Evolutionary conservation across 768 basidiomycete species (phyloP).

Genomic region (Termitomyces sp.): DNA sequence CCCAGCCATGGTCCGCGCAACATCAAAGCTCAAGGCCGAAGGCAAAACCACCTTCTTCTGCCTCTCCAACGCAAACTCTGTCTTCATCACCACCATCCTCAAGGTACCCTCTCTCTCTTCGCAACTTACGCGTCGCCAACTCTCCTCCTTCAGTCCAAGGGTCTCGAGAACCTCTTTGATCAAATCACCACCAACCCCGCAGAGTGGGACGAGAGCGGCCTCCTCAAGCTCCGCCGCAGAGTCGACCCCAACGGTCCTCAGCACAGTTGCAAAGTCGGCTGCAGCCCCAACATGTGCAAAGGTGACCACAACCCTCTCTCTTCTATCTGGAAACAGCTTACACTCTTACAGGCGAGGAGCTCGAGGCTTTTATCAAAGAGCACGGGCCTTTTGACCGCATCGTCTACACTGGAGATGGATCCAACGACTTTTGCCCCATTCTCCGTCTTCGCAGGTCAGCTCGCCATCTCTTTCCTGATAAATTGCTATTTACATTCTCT

Average conservation of each 20-base stretch:
- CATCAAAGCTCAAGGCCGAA: conserved; percentile 68
- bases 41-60: conserved; percentile 79
- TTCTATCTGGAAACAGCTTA: neutral
- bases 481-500: neutral
- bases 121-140: neutral
- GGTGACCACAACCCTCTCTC: conserved; percentile 33
- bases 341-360: conserved; percentile 70
- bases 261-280: conserved; percentile 83
- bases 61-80: conserved; percentile 89
- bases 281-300: conserved; percentile 98
- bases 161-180: conserved; percentile 67
- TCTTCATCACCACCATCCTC: conserved; percentile 90
- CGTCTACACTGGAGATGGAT: conserved; percentile 90
- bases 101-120: conserved; percentile 42
- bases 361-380: conserved; percentile 73
- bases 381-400: conserved; percentile 71
- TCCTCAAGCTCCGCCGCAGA: conserved; percentile 72
- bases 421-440: conserved; percentile 93
- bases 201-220: conserved; percentile 65
- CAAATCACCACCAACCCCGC: conserved; percentile 94
- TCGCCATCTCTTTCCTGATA: neutral
- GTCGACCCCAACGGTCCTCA: conserved; percentile 76
- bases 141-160: conserved; percentile 56
- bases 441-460: conserved; percentile 71
- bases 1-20: conserved; percentile 92